Evolutionary conservation across 148 eudicot species (phyloP), one percentile per base, ranked within the genome.

Genomic region (Hydrangea macrophylla): DNA sequence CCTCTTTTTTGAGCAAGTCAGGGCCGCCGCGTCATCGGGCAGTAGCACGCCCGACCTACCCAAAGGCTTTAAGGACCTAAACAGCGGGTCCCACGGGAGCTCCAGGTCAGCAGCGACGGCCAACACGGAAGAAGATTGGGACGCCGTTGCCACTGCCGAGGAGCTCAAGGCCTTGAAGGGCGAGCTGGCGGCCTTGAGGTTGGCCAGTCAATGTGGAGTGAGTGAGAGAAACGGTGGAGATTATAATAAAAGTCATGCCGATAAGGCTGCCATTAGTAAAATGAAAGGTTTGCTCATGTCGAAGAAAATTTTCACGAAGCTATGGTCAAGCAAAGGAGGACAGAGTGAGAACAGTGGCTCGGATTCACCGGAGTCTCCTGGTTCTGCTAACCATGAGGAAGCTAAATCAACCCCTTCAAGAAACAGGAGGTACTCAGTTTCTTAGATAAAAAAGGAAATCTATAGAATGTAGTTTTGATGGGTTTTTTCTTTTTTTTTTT

Each of bases 31-130:
- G 10, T 73, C 83, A 6, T 95, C 99, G 0, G 99, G 97, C 5
- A 80, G 94, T 58, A 87, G 92, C 89, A 95, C 97, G 3, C 99
- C 99, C 0, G 92, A 90, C 73, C 84, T 90, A 2, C 92, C 90
- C 2, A 88, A 74, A 65, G 84, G 84, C 71, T 79, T 86, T 39
- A 79, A 79, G 57, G 88, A 87, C 58, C 80, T 87, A 25, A 87
- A 83, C 75, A 70, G 68, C 17, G 79, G 80, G 42, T 88, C 95
- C 10, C 80, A 72, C 4, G 78, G 91, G 48, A 88, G 95, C 85
- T 84, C 91, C 1, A 79, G 88, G 37, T 84, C 97, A 1, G 80
- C 84, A 0, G 76, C 80, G 9, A 40, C 36, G 8, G 80, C 87
- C 1, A 78, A 79, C 30, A 82, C 81, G 6, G 91, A 89, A 13